Evolutionary conservation across 2,329 filamentous ascomycete species (phyloP), one percentile per base, ranked within the genome.

Genomic region (Phaeophleospora eucalypticola): DNA sequence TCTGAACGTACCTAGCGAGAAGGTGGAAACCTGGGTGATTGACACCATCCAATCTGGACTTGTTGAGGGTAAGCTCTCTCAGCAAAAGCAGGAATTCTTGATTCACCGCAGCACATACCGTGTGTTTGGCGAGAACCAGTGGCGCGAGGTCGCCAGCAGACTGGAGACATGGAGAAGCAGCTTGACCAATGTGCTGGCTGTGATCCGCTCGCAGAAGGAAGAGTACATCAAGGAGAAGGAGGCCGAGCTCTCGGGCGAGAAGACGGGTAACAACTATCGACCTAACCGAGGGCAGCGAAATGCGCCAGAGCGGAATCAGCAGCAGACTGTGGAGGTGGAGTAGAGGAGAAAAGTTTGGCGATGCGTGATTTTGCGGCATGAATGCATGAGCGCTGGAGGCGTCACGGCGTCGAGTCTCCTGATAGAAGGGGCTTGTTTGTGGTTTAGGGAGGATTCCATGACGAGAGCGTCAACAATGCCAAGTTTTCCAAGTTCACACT

Each of bases 1-100:
- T 4, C 82, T 98, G 38, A 86, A 93, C 70, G 83, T 98, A 46
- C 83, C 88, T 37, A 66, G 74, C 38, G 83, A 87, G 55, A 89
- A 97, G 54, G 89, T 97, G 35, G 93, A 98, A 78, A 86, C 91
- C 79, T 98, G 93, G 93, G 89, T 94, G 58, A 98, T 98, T 64
- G 93, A 98, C 68, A 90, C 94, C 59, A 96, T 98, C 72, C 88
- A 93, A 58, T 89, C 90, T 39, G 89, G 90, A 27, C 82, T 98
- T 32, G 88, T 98, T 43, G 93, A 98, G 76, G 93, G 93, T 67
- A 95, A 95, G 74, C 82, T 98, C 59, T 93, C 87, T 49, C 93
- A 98, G 75, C 80, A 91, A 67, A 89, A 89, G 68, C 82, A 88
- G 67, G 87, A 91, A 54, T 97, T 98, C 79, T 79, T 96, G 44